Evolutionary conservation across 495 filamentous ascomycete species (phyloP), one percentile per base, ranked within the genome.

Genomic region (Bombardia bombarda): DNA sequence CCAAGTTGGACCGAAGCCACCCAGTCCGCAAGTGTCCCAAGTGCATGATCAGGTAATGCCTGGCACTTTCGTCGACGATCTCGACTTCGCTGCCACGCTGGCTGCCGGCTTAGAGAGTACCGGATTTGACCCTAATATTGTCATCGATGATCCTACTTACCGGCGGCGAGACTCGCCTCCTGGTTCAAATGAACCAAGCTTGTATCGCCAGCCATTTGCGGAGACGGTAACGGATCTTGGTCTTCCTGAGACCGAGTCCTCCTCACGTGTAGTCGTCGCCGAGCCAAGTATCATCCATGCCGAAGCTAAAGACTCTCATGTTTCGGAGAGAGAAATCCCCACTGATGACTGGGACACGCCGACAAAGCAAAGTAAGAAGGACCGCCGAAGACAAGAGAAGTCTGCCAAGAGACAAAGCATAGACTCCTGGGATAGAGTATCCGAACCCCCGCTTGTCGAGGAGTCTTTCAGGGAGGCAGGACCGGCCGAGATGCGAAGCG

Each of bases 111-210:
- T 84, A 16, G 58, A 80, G 57, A 75, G 75, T 4, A 71, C 77
- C 39, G 83, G 83, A 0, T 87, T 87, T 45, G 77, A 87, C 56
- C 77, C 82, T 17, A 74, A 83, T 20, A 76, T 86, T 43, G 76
- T 87, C 12, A 77, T 82, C 18, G 67, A 86, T 40, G 71, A 87
- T 49, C 74, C 77, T 0, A 65, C 53, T 2, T 87, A 78, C 43
- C 77, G 77, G 34, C 70, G 69, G 18, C 75, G 82, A 16, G 74
- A 78, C 32, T 84, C 82, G 0, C 81, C 81, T 3, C 80, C 80
- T 5, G 70, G 73, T 7, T 76, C 80, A 1, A 74, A 77, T 37
- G 72, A 75, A 13, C 53, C 60, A 8, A 8, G 38, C 7, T 43
- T 48, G 17, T 78, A 76, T 47, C 59, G 60, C 35, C 53, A 67